Evolutionary conservation across 768 basidiomycete species (phyloP), one percentile per base, ranked within the genome.

Genomic region (Tephrocybe sp.): DNA sequence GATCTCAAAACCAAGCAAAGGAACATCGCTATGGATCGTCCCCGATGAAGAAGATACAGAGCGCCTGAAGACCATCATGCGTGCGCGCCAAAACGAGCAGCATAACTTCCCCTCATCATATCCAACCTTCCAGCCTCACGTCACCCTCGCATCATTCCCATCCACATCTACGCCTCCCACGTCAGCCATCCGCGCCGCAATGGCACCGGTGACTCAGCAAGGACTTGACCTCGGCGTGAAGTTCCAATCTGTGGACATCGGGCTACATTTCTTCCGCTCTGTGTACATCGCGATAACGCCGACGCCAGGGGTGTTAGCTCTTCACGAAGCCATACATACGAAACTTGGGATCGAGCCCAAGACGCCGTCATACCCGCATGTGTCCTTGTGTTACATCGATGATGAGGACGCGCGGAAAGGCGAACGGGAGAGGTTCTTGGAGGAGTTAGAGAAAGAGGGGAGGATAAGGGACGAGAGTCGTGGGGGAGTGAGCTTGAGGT

Each of bases 381-480:
- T 89, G 55, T 91, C 89, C 32, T 58, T 92, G 52, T 84, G 79
- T 60, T 92, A 92, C 61, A 82, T 90, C 52, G 72, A 71, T 22
- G 82, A 90, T 51, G 72, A 74, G n/a, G 87, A 90, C 54, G 75
- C 75, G 3, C 72, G 68, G 12, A 53, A 60, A 10, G 74, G 67
- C 6, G 78, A 85, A 64, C 78, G 87, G 39, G 67, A 70, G 17
- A 71, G 61, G 54, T 78, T 77, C 36, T 72, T 75, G 34, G 65
- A 72, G 22, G 68, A 70, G 53, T 66, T 87, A 58, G 57, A 65
- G 53, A 60, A 66, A 11, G 53, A 63, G 1, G 67, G 74, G 10
- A 64, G 63, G 36, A 66, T 80, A 32, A 57, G 56, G 32, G 42
- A 45, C 3, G 56, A 31, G 7, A 31, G 42, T 4, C 53, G 53